These are phyloP conservation scores for Taxawa tesnikishii DNA, from an alignment of 2,329 filamentous ascomycete species.

Conservation along the genomic window DNA sequence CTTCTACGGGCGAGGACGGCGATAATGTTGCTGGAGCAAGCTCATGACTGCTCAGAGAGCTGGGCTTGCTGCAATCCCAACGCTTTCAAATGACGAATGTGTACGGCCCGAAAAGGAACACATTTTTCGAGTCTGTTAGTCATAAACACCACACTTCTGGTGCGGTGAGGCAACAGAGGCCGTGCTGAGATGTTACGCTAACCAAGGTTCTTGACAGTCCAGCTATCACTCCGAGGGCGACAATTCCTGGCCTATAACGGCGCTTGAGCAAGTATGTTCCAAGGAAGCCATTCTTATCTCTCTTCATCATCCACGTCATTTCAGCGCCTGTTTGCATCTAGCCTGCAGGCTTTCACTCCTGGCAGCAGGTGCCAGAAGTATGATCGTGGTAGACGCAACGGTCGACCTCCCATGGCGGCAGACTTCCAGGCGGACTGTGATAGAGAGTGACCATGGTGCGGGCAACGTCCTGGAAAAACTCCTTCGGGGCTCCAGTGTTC, in stretches of 20 bases:
- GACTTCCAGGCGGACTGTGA: neutral
- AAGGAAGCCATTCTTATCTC: neutral
- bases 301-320: neutral
- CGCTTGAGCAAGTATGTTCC: too few relatives aligned
- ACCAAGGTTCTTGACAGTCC: too few relatives aligned
- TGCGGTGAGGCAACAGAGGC: too few relatives aligned
- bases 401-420: neutral
- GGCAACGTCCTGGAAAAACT: conserved; percentile 3
- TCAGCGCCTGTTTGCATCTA: too few relatives aligned
- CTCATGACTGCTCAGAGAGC: neutral
- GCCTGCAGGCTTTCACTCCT: too few relatives aligned
- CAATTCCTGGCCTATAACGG: too few relatives aligned
- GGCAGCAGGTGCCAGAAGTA: neutral
- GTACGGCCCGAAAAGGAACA: neutral
- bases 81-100: neutral
- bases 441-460: neutral
- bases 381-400: conserved; percentile 4
- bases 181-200: too few relatives aligned
- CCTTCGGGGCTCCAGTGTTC: neutral
- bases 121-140: neutral
- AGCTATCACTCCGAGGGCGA: too few relatives aligned
- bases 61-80: neutral
- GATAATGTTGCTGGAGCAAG: neutral
- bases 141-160: neutral
- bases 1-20: neutral